Evolutionary conservation across 495 filamentous ascomycete genomes (phyloP), one percentile per base, ranked within the genome.

Genomic region (Penicillium parvum): DNA sequence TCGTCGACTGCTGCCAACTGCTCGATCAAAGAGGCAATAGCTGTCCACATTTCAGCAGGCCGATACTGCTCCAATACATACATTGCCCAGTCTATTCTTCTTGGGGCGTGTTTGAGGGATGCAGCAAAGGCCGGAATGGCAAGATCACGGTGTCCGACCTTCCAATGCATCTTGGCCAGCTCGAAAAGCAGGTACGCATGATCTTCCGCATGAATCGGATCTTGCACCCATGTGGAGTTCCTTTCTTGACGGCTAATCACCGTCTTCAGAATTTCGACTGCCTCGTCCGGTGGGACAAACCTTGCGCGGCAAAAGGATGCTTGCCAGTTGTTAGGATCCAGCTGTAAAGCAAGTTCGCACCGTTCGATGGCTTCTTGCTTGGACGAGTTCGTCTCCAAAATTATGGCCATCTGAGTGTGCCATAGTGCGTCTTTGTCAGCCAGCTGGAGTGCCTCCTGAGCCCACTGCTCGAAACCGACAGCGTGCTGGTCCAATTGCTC

Each of bases 91-190:
- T 30, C 2, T 11, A 12, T 12, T 14, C 2, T 30, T 2, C n/a
- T 30, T 4, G n/a, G 27, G 7, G 4, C 27, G 6, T 30, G 2
- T 14, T 30, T 14, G 11, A 30, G 2, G 7, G n/a, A 22, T 42
- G 37, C 20, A n/a, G n/a, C n/a, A n/a, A n/a, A n/a, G n/a, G n/a
- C n/a, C n/a, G n/a, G n/a, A n/a, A n/a, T n/a, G n/a, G n/a, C n/a
- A n/a, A n/a, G n/a, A n/a, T n/a, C n/a, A n/a, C n/a, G n/a, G n/a
- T n/a, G n/a, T n/a, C n/a, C n/a, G n/a, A n/a, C n/a, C n/a, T n/a
- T n/a, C n/a, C n/a, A 43, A 52, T 53, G 7, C 38, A 48, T 48
- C 32, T 42, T 22, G 11, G 21, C 38, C 4, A 32, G 4, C n/a
- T n/a, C n/a, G n/a, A n/a, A n/a, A n/a, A n/a, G n/a, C n/a, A n/a